These are phyloP conservation scores for Hyaloscypha hepaticicola DNA, from an alignment of 495 filamentous ascomycete genomes.

Conservation along the genomic window DNA sequence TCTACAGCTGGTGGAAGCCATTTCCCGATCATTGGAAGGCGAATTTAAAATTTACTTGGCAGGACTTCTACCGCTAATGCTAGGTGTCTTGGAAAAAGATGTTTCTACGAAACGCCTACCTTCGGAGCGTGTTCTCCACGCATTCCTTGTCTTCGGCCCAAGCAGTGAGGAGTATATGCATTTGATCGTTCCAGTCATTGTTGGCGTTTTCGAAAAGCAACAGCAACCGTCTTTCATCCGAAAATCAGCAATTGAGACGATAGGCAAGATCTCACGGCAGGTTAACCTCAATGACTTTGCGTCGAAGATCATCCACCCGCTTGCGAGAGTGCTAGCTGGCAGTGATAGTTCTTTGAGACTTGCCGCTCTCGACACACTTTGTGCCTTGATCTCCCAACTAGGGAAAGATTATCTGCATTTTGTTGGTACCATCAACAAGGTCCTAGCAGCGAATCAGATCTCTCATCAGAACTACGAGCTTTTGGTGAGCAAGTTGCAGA, in stretches of 20 bases:
- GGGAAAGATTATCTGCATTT: conserved; percentile 94
- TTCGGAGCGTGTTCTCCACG: conserved; percentile 88
- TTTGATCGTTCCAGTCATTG: conserved; percentile 94
- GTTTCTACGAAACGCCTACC: conserved; percentile 66
- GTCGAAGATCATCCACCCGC: conserved; percentile 87
- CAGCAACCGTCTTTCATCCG: conserved; percentile 74
- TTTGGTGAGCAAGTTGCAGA: conserved; percentile 86
- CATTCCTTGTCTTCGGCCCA: conserved; percentile 93
- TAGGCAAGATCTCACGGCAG: conserved; percentile 90
- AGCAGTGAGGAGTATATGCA: conserved; percentile 99
- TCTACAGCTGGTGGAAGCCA: conserved; percentile 84
- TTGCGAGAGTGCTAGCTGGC: conserved; percentile 73
- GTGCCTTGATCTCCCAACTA: conserved; percentile 91
- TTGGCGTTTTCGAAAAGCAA: conserved; percentile 83
- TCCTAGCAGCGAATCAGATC: conserved; percentile 65
- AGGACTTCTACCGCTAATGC: conserved; percentile 83
- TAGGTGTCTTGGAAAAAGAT: conserved; percentile 88
- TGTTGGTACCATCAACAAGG: conserved; percentile 85
- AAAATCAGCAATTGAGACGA: conserved; percentile 88
- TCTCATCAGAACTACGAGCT: conserved; percentile 86
- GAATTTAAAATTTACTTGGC: conserved; percentile 97
- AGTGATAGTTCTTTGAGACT: conserved; percentile 71
- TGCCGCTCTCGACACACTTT: conserved; percentile 92
- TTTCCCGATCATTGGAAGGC: conserved; percentile 88
- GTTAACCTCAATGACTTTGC: conserved; percentile 98